A percentile compares a stretch with the other conserved stretches of the same genome.
These are phyloP conservation scores for Thraustochytrium sp. DNA, from an alignment of 352 stramenopile genomes.

Conservation along the genomic window DNA sequence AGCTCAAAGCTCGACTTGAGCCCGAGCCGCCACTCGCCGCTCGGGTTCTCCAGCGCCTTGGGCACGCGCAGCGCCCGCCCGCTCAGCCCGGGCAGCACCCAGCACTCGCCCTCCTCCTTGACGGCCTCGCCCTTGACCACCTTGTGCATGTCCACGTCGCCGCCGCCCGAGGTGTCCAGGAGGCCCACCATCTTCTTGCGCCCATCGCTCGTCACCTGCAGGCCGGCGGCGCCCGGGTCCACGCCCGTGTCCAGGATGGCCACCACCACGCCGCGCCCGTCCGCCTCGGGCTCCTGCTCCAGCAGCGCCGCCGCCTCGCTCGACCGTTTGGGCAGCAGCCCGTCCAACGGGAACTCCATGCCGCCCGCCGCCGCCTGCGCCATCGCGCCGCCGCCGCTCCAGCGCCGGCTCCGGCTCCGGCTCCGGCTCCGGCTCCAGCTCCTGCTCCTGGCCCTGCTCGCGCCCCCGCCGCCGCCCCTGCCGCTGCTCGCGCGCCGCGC, in stretches of 20 bases:
- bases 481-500: no score
- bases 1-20: slow-evolving; percentile 74
- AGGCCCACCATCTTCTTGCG: slow-evolving; percentile 81
- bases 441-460: not conserved
- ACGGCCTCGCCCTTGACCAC: slow-evolving; percentile 52
- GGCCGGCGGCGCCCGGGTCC: slow-evolving; percentile 76
- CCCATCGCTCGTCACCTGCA: slow-evolving; percentile 74
- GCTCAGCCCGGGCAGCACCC: not conserved
- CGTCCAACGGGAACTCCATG: slow-evolving; percentile 28
- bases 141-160: slow-evolving; percentile 82
- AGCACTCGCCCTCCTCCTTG: slow-evolving; percentile 16
- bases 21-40: slow-evolving; percentile 71
- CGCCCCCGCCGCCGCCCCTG: no score
- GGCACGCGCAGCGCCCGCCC: not conserved
- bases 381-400: no score
- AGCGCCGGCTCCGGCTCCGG: no score
- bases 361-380: no score
- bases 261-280: slow-evolving; percentile 81
- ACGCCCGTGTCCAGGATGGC: slow-evolving; percentile 93
- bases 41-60: slow-evolving; percentile 49
- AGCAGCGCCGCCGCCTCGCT: slow-evolving; percentile 74
- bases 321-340: slow-evolving; percentile 78
- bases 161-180: slow-evolving; percentile 83
- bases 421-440: not conserved
- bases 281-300: slow-evolving; percentile 67